Percentiles rank a stretch among this genome's conserved stretches.
phyloP scores from a whole-genome alignment of 768 basidiomycete species.

The Gymnopilus junonius region DNA sequence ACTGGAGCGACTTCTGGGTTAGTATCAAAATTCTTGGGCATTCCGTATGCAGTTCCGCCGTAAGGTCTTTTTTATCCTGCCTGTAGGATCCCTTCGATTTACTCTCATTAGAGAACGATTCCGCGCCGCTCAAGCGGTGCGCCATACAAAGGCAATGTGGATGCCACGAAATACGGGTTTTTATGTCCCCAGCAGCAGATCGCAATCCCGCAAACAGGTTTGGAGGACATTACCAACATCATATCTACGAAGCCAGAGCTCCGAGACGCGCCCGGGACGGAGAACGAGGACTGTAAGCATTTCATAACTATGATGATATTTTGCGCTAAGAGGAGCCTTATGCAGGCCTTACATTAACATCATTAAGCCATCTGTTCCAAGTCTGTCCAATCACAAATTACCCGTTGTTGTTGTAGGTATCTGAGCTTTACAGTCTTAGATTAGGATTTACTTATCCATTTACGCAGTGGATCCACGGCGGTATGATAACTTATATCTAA shows the following conservation, averaged over 20 bases:
- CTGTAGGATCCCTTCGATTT: neutral
- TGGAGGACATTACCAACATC: slow-evolving; percentile 33
- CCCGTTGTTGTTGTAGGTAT: slow-evolving; percentile 55
- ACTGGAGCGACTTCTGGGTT: slow-evolving; percentile 37
- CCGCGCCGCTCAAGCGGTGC: slow-evolving; percentile 41
- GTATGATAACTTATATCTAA: slow-evolving; percentile 19
- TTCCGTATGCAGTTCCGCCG: slow-evolving; percentile 60
- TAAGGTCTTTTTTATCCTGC: slow-evolving; percentile 27
- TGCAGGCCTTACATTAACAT: slow-evolving; percentile 57
- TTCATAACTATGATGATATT: neutral
- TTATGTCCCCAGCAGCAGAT: slow-evolving; percentile 52
- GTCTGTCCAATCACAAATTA: slow-evolving; percentile 38
- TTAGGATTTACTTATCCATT: neutral
- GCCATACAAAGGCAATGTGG: slow-evolving; percentile 39
- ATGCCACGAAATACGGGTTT: slow-evolving; percentile 44
- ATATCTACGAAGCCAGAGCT: slow-evolving; percentile 36
- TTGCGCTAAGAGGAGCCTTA: neutral
- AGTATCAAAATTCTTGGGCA: slow-evolving; percentile 48
- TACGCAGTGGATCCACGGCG: slow-evolving; percentile 53
- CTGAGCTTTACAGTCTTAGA: neutral
- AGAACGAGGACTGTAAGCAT: slow-evolving; percentile 49
- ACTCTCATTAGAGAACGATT: slow-evolving; percentile 41
- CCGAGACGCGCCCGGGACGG: slow-evolving; percentile 29
- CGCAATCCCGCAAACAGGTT: slow-evolving; percentile 32
- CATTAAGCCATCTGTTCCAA: slow-evolving; percentile 43